A percentile compares a stretch with the other conserved stretches of the same genome.
phyloP scores from a whole-genome alignment of 257 asterid species.

The Linderniella brevidens region DNA sequence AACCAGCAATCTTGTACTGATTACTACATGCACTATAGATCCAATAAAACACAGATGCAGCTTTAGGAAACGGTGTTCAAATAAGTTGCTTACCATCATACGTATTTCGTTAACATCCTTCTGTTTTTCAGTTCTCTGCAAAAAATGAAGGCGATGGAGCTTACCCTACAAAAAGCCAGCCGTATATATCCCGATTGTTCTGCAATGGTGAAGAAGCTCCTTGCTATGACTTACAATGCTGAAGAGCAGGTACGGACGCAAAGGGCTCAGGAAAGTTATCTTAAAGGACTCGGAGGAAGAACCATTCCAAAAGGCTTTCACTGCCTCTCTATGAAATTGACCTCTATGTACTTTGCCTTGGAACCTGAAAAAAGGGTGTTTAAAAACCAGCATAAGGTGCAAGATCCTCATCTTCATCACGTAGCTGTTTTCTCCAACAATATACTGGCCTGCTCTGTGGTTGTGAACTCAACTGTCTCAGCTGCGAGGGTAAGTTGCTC shows the following conservation, averaged over 20 bases:
- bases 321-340: slow-evolving; percentile 83
- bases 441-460: slow-evolving; percentile 81
- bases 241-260: slow-evolving; percentile 68
- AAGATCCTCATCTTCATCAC: slow-evolving; percentile 56
- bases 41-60: too few relatives aligned
- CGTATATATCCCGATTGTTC: slow-evolving; percentile 72
- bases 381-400: slow-evolving; percentile 40
- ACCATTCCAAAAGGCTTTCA: slow-evolving; percentile 83
- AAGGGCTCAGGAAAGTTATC: slow-evolving; percentile 53
- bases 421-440: slow-evolving; percentile 84
- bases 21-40: too few relatives aligned
- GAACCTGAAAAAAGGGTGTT: slow-evolving; percentile 40
- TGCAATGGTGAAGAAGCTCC: slow-evolving; percentile 69
- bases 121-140: slow-evolving; percentile 51
- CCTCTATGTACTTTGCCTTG: slow-evolving; percentile 63
- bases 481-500: slow-evolving; percentile 39
- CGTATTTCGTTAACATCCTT: background rate
- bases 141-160: slow-evolving; percentile 85
- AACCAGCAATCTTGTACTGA: too few relatives aligned
- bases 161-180: slow-evolving; percentile 56
- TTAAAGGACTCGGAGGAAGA: slow-evolving; percentile 68
- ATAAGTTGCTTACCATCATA: background rate
- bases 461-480: slow-evolving; percentile 76
- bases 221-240: slow-evolving; percentile 69
- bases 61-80: background rate